These are phyloP conservation scores for Lycium barbarum DNA, from an alignment of 257 asterid species.

Conservation along the genomic window DNA sequence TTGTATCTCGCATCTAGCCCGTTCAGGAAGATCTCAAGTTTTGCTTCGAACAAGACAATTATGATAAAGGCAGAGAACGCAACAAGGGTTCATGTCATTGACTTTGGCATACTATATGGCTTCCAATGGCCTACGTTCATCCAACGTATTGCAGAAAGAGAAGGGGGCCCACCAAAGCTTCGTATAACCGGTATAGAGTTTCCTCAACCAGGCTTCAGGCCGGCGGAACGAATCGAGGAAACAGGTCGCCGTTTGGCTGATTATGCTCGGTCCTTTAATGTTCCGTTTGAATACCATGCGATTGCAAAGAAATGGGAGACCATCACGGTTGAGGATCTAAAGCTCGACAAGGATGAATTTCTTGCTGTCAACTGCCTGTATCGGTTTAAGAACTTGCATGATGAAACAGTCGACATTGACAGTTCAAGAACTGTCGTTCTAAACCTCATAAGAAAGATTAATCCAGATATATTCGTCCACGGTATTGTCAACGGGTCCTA, in stretches of 20 bases:
- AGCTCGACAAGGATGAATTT: conserved; percentile 61
- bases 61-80: conserved; percentile 40
- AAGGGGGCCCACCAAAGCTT: conserved; percentile 72
- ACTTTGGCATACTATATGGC: conserved; percentile 74
- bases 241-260: conserved; percentile 66
- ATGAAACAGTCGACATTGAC: conserved; percentile 62
- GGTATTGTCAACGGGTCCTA: conserved; percentile 75
- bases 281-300: conserved; percentile 68
- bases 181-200: conserved; percentile 75
- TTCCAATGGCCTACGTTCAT: conserved; percentile 72
- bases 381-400: conserved; percentile 60
- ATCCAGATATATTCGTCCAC: conserved; percentile 65
- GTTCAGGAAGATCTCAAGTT: conserved; percentile 52
- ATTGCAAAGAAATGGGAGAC: conserved; percentile 79
- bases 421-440: conserved; percentile 61
- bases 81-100: conserved; percentile 56
- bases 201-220: conserved; percentile 76
- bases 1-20: conserved; percentile 64
- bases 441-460: conserved; percentile 60
- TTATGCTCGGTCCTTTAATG: conserved; percentile 55
- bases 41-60: conserved; percentile 55
- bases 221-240: conserved; percentile 68
- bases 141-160: conserved; percentile 52
- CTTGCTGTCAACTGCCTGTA: conserved; percentile 63
- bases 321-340: conserved; percentile 63